Evolutionary conservation across 177 flowering plant species (phyloP), one percentile per base, ranked within the genome.

Genomic region (Tripterygium wilfordii): DNA sequence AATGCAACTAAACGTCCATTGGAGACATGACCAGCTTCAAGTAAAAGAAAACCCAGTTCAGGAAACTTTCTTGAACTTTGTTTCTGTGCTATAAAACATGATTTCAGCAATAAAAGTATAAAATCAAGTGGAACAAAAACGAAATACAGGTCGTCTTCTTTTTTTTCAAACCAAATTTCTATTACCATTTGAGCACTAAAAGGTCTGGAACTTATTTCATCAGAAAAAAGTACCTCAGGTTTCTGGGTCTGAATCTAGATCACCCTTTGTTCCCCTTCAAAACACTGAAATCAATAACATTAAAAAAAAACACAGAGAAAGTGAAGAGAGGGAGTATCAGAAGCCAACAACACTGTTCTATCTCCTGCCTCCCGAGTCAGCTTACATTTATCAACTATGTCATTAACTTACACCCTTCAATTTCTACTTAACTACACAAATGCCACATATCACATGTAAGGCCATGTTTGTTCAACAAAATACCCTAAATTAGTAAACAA

Each of bases 211-310:
- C n/a, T n/a, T n/a, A n/a, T 44, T 19, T 19, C 21, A 21, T 24
- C n/a, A 33, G n/a, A 36, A 3, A n/a, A 16, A 45, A 44, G 54
- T 37, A 50, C 36, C 54, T 50, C n/a, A 18, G 31, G 2, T 29
- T 45, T 45, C 20, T 36, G 30, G 39, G 41, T 23, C n/a, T 18
- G 36, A 30, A 18, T 1, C 26, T 2, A 9, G 23, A 40, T 16
- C 15, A 22, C 44, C 14, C 7, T 22, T 22, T 40, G 10, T 22
- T 21, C 23, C 32, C 7, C 15, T 2, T 2, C 3, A 23, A 23
- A 42, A 29, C 49, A 45, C 36, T 28, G 36, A 45, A 28, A 28
- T 17, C 49, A 45, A n/a, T n/a, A n/a, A n/a, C n/a, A n/a, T n/a
- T n/a, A n/a, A n/a, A n/a, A n/a, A 28, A 26, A 30, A 17, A 42